phyloP scores from a whole-genome alignment of 2,329 filamentous ascomycete genomes.

The Pestalotiopsis sp. region DNA sequence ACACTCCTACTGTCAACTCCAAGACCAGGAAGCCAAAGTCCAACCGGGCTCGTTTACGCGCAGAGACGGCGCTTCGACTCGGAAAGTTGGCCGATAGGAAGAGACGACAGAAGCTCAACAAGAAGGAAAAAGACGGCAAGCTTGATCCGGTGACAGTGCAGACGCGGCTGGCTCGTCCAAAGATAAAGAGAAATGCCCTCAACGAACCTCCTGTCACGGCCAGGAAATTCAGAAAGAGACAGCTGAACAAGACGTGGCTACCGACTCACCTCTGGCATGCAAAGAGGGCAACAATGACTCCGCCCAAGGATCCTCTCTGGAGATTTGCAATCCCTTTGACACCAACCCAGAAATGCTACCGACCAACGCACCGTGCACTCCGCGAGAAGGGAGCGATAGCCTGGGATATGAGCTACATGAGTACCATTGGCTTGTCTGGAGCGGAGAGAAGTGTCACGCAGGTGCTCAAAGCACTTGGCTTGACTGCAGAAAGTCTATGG shows the following conservation, averaged over 20 bases:
- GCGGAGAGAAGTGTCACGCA: conserved; percentile 63
- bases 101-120: conserved; percentile 39
- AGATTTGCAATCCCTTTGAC: conserved; percentile 84
- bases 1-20: conserved; percentile 78
- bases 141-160: conserved; percentile 37
- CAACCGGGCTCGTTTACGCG: conserved; percentile 63
- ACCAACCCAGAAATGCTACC: conserved; percentile 87
- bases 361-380: conserved; percentile 81
- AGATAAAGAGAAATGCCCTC: conserved; percentile 71
- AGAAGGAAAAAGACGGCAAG: conserved; percentile 34
- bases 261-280: conserved; percentile 94
- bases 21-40: conserved; percentile 64
- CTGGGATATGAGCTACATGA: conserved; percentile 96
- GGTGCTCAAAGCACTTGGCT: conserved; percentile 67
- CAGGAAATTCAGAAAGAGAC: conserved; percentile 79
- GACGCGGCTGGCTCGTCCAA: conserved; percentile 56
- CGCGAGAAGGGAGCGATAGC: conserved; percentile 76
- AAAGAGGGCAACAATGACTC: conserved; percentile 88
- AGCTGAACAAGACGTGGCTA: conserved; percentile 88
- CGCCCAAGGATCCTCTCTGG: conserved; percentile 81
- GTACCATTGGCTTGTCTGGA: conserved; percentile 80
- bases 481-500: conserved; percentile 64
- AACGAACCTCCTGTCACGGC: conserved; percentile 60
- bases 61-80: conserved; percentile 76
- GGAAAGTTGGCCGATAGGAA: conserved; percentile 62